phyloP scores from a whole-genome alignment of 176 grass and related monocot species.

The Raddia guianensis region DNA sequence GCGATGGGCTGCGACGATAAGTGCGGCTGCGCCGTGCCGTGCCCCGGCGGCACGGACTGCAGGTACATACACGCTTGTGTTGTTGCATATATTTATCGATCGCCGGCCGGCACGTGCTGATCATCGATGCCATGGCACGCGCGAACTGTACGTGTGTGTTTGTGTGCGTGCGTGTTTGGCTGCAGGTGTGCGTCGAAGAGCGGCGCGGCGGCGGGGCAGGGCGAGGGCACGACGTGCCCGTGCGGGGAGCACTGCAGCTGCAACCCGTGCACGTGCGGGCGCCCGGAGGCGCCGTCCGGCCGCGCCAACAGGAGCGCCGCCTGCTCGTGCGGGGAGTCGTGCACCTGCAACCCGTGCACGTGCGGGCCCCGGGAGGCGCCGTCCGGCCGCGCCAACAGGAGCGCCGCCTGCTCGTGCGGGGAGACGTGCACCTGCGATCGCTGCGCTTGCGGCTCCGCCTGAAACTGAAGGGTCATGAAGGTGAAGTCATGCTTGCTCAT shows the following conservation, averaged over 20 bases:
- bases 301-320: constrained; percentile 29
- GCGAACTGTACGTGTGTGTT: no score
- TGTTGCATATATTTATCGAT: no score
- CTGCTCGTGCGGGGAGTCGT: constrained; percentile 53
- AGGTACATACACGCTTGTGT: neutral
- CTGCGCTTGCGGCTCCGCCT: constrained; percentile 47
- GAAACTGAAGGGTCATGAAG: neutral
- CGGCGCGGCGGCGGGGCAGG: constrained; percentile 15
- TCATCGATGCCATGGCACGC: no score
- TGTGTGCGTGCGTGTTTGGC: neutral
- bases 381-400: constrained; percentile 25
- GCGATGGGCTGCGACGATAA: constrained; percentile 59
- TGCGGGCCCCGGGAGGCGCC: constrained; percentile 33
- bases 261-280: constrained; percentile 58
- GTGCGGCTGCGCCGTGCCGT: constrained; percentile 69
- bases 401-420: constrained; percentile 54
- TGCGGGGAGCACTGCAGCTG: constrained; percentile 68
- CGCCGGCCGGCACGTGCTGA: no score
- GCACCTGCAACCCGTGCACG: constrained; percentile 63
- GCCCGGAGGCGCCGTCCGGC: constrained; percentile 13
- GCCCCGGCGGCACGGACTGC: constrained; percentile 55
- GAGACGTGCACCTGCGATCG: constrained; percentile 36
- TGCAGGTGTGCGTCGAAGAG: constrained; percentile 29
- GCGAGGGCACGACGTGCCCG: constrained; percentile 53
- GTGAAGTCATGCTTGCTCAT: no score